Evolutionary conservation across 2,329 filamentous ascomycete species (phyloP).

Genomic region (Ceratocystis ficicola): DNA sequence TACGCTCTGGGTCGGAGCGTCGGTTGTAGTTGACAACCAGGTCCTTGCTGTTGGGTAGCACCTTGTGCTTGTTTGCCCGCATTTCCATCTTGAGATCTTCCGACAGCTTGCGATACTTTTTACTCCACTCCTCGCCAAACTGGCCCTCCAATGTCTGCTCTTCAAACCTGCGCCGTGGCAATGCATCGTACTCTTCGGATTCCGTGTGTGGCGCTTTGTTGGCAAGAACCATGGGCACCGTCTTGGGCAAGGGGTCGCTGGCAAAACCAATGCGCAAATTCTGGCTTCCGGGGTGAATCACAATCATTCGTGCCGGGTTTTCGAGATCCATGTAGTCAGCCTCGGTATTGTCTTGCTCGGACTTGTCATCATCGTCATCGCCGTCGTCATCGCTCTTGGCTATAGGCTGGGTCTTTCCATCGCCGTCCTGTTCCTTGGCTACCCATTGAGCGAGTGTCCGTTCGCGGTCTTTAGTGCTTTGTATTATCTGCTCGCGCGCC

Average conservation of each 20-base stretch:
- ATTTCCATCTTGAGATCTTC: conserved; percentile 81
- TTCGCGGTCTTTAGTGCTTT: conserved; percentile 77
- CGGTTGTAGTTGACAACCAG: conserved; percentile 90
- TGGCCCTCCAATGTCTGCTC: conserved; percentile 57
- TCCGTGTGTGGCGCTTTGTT: conserved; percentile 67
- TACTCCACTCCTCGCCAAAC: conserved; percentile 71
- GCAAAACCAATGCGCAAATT: conserved; percentile 88
- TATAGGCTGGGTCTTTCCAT: conserved; percentile 27
- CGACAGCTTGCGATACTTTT: conserved; percentile 68
- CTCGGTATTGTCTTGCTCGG: conserved; percentile 41
- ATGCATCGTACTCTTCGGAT: conserved; percentile 66
- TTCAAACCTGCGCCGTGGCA: conserved; percentile 59
- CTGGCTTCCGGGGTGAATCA: conserved; percentile 91
- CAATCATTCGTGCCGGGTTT: conserved; percentile 79
- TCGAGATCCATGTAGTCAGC: conserved; percentile 46
- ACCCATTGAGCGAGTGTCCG: conserved; percentile 53
- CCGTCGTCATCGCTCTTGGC: conserved; percentile 28
- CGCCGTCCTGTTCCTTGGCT: conserved; percentile 38
- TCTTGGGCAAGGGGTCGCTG: conserved; percentile 90
- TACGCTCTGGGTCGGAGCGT: conserved; percentile 68
- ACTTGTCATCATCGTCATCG: conserved; percentile 33
- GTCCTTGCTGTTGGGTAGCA: conserved; percentile 94
- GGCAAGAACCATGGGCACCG: conserved; percentile 84
- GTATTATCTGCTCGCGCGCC: conserved; percentile 68
- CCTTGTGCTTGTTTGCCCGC: conserved; percentile 86